phyloP scores from a whole-genome alignment of 2,329 filamentous ascomycete species.

The Calonectria pseudoturangicola region DNA sequence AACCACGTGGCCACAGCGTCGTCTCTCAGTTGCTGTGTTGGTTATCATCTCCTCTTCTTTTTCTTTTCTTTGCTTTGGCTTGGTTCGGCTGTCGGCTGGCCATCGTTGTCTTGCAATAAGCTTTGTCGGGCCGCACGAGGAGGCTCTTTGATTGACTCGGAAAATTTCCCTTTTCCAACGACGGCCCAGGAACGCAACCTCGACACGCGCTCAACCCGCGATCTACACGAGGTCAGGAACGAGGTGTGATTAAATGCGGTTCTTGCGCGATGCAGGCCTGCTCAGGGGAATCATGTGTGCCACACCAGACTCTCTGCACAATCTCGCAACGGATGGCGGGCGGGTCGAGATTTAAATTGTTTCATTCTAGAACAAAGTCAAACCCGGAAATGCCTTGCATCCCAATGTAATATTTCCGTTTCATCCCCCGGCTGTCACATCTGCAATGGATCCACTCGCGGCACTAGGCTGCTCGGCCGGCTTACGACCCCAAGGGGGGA shows the following conservation, averaged over 20 bases:
- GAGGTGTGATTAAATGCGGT: not conserved
- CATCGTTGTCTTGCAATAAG: not conserved
- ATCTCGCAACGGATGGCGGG: no score
- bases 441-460: not conserved
- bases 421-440: not conserved
- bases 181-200: not conserved
- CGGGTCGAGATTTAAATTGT: conserved; percentile 8
- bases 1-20: not conserved
- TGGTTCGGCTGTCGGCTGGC: not conserved
- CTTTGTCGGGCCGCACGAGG: conserved; percentile 2
- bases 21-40: not conserved
- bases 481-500: not conserved
- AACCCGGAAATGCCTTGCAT: not conserved
- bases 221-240: not conserved
- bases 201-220: not conserved
- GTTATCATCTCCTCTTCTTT: no score
- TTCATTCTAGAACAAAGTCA: conserved; percentile 12
- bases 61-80: no score
- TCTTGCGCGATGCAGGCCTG: not conserved
- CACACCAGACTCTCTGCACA: not conserved
- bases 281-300: not conserved
- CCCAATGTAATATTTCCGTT: not conserved
- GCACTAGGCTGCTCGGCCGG: not conserved
- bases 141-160: not conserved
- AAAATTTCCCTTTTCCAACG: not conserved